Evolutionary conservation across 345 rosid genomes (phyloP).

Genomic region (Gossypioides kirkii): DNA sequence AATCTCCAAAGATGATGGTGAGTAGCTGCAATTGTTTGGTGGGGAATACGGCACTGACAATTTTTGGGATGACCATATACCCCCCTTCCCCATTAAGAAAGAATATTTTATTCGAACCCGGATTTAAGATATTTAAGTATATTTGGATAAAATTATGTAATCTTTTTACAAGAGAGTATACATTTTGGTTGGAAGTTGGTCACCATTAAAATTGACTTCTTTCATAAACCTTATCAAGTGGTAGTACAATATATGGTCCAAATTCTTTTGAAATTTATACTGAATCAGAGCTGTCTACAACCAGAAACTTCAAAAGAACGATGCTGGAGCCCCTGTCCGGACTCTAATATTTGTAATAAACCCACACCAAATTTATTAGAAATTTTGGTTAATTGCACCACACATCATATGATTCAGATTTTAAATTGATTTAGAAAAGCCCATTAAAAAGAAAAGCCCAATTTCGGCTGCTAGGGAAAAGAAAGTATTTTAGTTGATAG

Average conservation of each 20-base stretch:
- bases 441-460: too few relatives aligned
- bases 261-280: not conserved
- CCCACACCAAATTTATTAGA: too few relatives aligned
- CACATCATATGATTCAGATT: too few relatives aligned
- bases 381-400: too few relatives aligned
- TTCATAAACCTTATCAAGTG: not conserved
- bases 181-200: not conserved
- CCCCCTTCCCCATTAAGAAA: not conserved
- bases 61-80: not conserved
- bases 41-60: not conserved
- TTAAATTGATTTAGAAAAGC: too few relatives aligned
- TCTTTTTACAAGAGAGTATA: too few relatives aligned
- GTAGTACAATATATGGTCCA: not conserved
- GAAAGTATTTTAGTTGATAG: conserved; percentile 5
- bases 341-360: too few relatives aligned
- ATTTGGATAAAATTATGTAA: too few relatives aligned
- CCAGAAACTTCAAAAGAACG: too few relatives aligned
- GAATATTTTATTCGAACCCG: not conserved
- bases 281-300: too few relatives aligned
- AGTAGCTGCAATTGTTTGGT: not conserved
- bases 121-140: not conserved
- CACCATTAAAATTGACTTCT: not conserved
- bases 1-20: not conserved
- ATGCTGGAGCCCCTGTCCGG: not conserved
- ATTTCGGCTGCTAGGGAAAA: not conserved